Base-by-base conservation (phyloP, 805 yeast genomes). In the Debaryomyces hansenii region DNA sequence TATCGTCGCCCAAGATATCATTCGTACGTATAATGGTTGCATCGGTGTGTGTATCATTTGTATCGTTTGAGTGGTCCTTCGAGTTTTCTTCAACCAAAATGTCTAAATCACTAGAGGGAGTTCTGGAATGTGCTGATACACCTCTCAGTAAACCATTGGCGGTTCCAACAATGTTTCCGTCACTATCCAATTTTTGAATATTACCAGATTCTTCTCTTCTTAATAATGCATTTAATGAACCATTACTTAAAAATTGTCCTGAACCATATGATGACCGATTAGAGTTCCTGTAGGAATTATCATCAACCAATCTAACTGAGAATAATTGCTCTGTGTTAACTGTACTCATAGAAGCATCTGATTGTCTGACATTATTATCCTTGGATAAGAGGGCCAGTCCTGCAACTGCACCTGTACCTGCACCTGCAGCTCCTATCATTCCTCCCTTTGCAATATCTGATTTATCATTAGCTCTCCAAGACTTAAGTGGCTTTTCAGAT, bases 301-400 rank as follows among this genome's bases (percentile, higher is more conserved):
- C 87, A 33, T 85, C 87, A 2, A 87, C 90, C 36, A 90, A 72
- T 57, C 90, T 78, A 33, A 90, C 89, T 4, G 88, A 85, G 59
- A 90, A 77, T 40, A 90, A 76, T 60, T 89, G 92, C 42, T 85
- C 88, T 0, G 97, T 89, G 28, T 91, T 83, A 29, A 91, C 91
- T 0, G 96, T 90, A 21, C 90, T 90, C 47, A 86, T 58, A 0
- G 97, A 87, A 33, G 78, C 79, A 46, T 81, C 73, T 8, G 95
- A 85, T 31, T 79, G 83, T 61, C 92, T 79, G 85, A 84, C 57
- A 67, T 77, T 58, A 78, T 71, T 55, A 74, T 64, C 39, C 53
- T 60, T 27, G 56, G 47, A 67, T 9, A 24, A 24, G 2, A 24
- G 10, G 27, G 38, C 62, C 1, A 59, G 45, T 14, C 44, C 48